These are phyloP conservation scores for Acanthamoeba lenticulata DNA, from an alignment of 208 protist species.

Conservation along the genomic window DNA sequence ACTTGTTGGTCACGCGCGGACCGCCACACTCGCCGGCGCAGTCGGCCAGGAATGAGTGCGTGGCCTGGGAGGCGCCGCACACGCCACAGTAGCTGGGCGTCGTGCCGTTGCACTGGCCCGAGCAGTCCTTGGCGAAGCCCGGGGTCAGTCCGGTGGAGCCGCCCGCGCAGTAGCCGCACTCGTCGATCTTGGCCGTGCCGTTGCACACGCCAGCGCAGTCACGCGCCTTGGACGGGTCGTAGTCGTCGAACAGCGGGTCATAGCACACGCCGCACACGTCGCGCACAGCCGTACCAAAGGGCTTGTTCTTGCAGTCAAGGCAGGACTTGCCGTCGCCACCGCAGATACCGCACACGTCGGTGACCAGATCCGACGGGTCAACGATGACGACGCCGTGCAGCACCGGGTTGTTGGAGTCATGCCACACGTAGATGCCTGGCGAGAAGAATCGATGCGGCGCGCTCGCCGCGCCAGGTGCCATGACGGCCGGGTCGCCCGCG, in stretches of 20 bases:
- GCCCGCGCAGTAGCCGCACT: neutral
- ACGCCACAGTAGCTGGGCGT: neutral
- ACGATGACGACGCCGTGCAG: neutral
- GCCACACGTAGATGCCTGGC: constrained; percentile 48
- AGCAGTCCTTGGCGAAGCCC: neutral
- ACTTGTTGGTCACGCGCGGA: neutral
- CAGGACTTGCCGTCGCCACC: constrained; percentile 26
- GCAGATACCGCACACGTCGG: neutral
- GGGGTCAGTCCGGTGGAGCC: neutral
- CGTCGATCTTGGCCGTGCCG: neutral
- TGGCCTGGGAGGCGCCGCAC: neutral
- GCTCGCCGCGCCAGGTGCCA: neutral
- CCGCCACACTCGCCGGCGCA: neutral
- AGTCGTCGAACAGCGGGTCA: neutral
- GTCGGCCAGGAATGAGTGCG: neutral
- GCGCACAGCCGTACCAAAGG: neutral
- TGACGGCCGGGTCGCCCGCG: neutral
- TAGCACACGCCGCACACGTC: constrained; percentile 29
- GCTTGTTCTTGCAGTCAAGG: neutral
- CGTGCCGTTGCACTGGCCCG: constrained; percentile 7
- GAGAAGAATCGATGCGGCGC: constrained; percentile 43
- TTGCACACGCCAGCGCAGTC: constrained; percentile 30
- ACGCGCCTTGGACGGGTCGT: neutral
- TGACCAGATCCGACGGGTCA: neutral
- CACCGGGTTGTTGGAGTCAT: neutral